Percentiles rank a stretch among this genome's conserved stretches.
Conservation (phyloP, 345 rosid species). For the Cardiospermum halicacabum region DNA sequence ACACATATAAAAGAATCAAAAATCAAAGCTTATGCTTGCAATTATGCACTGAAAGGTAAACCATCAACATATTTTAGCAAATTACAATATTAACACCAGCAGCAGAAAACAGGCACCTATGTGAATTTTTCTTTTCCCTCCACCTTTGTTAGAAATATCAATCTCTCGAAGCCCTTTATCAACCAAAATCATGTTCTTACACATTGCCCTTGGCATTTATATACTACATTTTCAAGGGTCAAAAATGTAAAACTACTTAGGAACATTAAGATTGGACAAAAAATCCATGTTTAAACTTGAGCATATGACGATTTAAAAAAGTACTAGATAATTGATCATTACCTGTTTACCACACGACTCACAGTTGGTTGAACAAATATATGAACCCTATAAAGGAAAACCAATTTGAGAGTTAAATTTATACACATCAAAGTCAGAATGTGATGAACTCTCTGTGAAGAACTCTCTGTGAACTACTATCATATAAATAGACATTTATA, state of each 20-base stretch:
- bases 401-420: conserved; percentile 2
- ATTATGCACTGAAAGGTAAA: neutral
- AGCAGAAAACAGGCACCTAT: too few relatives aligned
- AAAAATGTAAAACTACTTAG: neutral
- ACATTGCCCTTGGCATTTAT: neutral
- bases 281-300: conserved; percentile 6
- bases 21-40: neutral
- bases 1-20: neutral
- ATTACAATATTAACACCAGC: too few relatives aligned
- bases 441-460: neutral
- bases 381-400: conserved; percentile 68
- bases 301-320: conserved; percentile 4
- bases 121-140: too few relatives aligned
- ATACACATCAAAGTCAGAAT: conserved; percentile 2
- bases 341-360: conserved; percentile 91
- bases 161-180: too few relatives aligned
- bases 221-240: neutral
- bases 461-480: neutral
- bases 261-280: conserved; percentile 7
- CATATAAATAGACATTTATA: neutral
- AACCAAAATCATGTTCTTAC: neutral
- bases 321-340: conserved; percentile 10
- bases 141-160: too few relatives aligned
- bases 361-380: conserved; percentile 85
- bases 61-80: neutral